Percentiles rank a stretch among this genome's conserved stretches.
These are phyloP conservation scores for Pisolithus microcarpus DNA, from an alignment of 768 basidiomycete genomes.

Conservation along the genomic window DNA sequence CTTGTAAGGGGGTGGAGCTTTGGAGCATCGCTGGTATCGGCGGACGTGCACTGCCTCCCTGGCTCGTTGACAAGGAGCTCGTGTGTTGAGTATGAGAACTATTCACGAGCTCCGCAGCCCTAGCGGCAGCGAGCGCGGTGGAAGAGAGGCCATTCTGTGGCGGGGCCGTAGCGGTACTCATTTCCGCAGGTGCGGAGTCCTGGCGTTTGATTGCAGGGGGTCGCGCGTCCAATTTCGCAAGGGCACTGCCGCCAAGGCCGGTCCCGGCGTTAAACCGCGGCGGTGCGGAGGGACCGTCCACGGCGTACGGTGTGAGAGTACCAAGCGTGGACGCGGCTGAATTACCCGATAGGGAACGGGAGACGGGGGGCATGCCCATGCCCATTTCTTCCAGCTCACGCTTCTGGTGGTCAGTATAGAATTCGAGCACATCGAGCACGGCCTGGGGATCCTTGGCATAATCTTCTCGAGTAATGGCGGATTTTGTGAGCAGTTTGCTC, in stretches of 20 bases:
- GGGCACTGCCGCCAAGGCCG: constrained; percentile 67
- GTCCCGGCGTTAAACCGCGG: constrained; percentile 88
- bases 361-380: constrained; percentile 23
- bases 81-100: constrained; percentile 38
- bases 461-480: constrained; percentile 96
- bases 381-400: constrained; percentile 74
- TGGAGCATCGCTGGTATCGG: constrained; percentile 20
- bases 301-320: constrained; percentile 28
- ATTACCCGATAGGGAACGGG: constrained; percentile 15
- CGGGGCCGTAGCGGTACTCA: constrained; percentile 20
- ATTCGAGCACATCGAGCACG: constrained; percentile 94
- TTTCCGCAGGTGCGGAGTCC: constrained; percentile 37
- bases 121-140: constrained; percentile 43
- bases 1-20: constrained; percentile 37
- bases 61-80: constrained; percentile 33
- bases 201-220: constrained; percentile 35
- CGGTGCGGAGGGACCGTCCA: constrained; percentile 41
- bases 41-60: constrained; percentile 20
- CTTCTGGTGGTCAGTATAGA: constrained; percentile 97
- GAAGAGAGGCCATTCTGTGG: constrained; percentile 33
- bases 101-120: constrained; percentile 58
- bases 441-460: constrained; percentile 96
- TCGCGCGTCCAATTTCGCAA: constrained; percentile 37
- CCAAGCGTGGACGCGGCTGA: constrained; percentile 28
- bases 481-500: constrained; percentile 94